Base-by-base conservation (phyloP, 1,284 basidiomycete species). In the Cryptococcus neoformans region DNA sequence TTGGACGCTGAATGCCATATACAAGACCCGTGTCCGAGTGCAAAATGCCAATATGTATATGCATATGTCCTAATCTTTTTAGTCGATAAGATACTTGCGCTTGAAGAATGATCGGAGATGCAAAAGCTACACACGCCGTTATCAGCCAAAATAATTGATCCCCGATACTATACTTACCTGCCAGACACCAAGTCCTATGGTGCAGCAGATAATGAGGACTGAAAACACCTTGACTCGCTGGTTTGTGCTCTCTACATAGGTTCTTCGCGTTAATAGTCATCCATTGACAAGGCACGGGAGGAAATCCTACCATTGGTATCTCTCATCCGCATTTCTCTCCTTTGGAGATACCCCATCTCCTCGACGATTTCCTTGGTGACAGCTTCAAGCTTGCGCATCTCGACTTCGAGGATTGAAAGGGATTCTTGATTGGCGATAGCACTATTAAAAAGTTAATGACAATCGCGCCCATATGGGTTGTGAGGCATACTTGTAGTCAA, bases 401-500 rank as follows among this genome's bases (percentile, higher is more conserved):
- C 95, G 0, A 92, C 94, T 79, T 99, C 96, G 42, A 99, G 83
- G 0, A 90, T 90, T 1, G 92, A 97, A 0, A 99, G 82, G 0
- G 91, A 94, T 77, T 99, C 95, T 76, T 97, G 94, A 79, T 97
- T 98, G 6, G 96, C 95, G 73, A 99, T 99, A 17, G 95, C 95
- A 71, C 91, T 94, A 70, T 9, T 36, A 14, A 50, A 37, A 28
- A 34, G 16, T 17, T 5, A 8, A 4, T 34, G 42, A 34, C 16
- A 44, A 55, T 53, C 44, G 56, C 37, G 16, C 10, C 21, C 28
- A 34, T 8, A 9, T 47, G 17, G 46, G 16, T 34, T 8, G 14
- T 7, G 40, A 3, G 39, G 77, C 86, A 66, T 72, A 93, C 91
- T 98, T 98, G 83, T 99, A 99, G 78, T 99, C 96, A 44, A 98